phyloP scores from a whole-genome alignment of 495 filamentous ascomycete genomes.

The Penicillium tannophilum region DNA sequence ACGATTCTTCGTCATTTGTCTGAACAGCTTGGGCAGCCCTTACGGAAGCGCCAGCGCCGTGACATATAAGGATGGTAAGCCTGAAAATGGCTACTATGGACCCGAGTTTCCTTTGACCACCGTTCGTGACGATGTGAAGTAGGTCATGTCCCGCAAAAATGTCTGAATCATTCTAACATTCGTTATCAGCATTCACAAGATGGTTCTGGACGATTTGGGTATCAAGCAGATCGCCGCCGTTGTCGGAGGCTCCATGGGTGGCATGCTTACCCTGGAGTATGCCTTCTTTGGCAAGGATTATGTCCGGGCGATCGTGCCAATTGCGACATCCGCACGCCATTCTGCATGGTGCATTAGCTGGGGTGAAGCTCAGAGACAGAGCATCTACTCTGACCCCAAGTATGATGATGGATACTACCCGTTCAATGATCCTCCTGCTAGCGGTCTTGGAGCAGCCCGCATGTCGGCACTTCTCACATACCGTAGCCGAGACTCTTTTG shows the following conservation, averaged over 20 bases:
- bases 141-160: constrained; percentile 27
- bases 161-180: constrained; percentile 22
- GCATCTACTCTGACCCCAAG: constrained; percentile 97
- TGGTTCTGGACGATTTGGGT: constrained; percentile 87
- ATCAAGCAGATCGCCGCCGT: constrained; percentile 84
- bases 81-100: constrained; percentile 76
- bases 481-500: constrained; percentile 93
- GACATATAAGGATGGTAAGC: constrained; percentile 79
- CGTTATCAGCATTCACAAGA: constrained; percentile 73
- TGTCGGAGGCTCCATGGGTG: constrained; percentile 97
- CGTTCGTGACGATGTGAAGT: constrained; percentile 93
- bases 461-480: constrained; percentile 97
- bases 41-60: constrained; percentile 97
- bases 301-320: constrained; percentile 86
- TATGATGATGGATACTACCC: constrained; percentile 96
- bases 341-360: constrained; percentile 99
- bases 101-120: constrained; percentile 97
- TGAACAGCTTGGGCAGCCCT: constrained; percentile 95
- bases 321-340: constrained; percentile 91
- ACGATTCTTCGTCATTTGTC: constrained; percentile 90
- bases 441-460: constrained; percentile 89
- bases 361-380: constrained; percentile 96
- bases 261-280: constrained; percentile 96
- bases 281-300: constrained; percentile 95
- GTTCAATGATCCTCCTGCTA: constrained; percentile 77